A percentile compares a stretch with the other conserved stretches of the same genome.
Conservation (phyloP, 441 rosid genomes). For the Euphorbia celastroides region DNA sequence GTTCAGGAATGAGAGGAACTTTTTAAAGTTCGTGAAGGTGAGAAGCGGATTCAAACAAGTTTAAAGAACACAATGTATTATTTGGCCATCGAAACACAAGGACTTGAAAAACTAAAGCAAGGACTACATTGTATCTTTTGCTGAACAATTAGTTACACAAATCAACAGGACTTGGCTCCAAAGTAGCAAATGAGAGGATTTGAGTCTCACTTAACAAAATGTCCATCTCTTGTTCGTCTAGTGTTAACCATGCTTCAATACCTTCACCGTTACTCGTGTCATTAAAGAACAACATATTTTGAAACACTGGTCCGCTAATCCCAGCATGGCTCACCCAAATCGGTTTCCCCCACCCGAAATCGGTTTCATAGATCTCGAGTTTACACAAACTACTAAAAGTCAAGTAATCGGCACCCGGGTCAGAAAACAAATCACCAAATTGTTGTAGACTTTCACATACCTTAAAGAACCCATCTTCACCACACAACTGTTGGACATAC, state of each 20-base stretch:
- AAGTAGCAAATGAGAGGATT: not conserved
- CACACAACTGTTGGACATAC: too few species aligned
- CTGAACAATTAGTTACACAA: not conserved
- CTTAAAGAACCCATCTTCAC: too few species aligned
- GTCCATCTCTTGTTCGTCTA: slow-evolving; percentile 17
- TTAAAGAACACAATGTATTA: too few species aligned
- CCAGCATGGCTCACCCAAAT: slow-evolving; percentile 13
- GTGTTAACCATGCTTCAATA: slow-evolving; percentile 23
- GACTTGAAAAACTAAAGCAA: too few species aligned
- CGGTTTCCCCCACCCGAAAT: slow-evolving; percentile 34
- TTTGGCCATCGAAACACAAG: too few species aligned
- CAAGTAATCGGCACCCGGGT: not conserved
- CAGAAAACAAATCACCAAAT: not conserved
- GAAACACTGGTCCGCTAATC: not conserved
- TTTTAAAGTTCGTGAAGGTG: too few species aligned
- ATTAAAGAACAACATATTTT: not conserved
- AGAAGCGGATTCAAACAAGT: too few species aligned
- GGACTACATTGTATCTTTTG: too few species aligned
- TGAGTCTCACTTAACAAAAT: slow-evolving; percentile 3
- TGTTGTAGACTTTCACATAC: not conserved
- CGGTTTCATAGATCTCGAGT: slow-evolving; percentile 21
- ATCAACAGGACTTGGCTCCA: slow-evolving; percentile 1
- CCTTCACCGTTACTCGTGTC: slow-evolving; percentile 23
- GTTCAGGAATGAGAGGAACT: too few species aligned
- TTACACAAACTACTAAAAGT: slow-evolving; percentile 22